Evolutionary conservation across 1,284 basidiomycete genomes (phyloP).

Genomic region (Anthracocystis walkeri): DNA sequence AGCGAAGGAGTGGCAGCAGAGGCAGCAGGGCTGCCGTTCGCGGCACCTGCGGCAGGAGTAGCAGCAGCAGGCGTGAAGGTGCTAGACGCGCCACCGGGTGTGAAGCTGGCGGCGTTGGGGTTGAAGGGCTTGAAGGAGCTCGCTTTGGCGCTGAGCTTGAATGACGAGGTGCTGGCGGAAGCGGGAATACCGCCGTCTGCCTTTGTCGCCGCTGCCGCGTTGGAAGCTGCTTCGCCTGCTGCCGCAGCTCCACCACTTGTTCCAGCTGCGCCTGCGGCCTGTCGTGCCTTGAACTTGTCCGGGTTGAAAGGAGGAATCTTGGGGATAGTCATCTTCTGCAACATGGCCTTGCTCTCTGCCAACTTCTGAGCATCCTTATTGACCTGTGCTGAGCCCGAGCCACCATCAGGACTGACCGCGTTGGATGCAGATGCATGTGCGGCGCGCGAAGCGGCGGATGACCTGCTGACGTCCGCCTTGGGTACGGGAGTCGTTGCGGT

Average conservation of each 20-base stretch:
- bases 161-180: constrained; percentile 72
- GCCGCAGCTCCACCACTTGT: constrained; percentile 18
- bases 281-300: constrained; percentile 62
- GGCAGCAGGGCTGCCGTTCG: constrained; percentile 25
- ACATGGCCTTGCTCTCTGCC: constrained; percentile 64
- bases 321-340: constrained; percentile 76
- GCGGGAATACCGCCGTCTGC: constrained; percentile 29
- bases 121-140: constrained; percentile 78
- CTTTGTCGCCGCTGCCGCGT: constrained; percentile 25
- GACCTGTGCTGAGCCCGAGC: constrained; percentile 28
- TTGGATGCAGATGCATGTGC: constrained; percentile 30
- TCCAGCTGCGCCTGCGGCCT: constrained; percentile 31
- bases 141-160: constrained; percentile 84
- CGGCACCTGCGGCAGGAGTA: constrained; percentile 47
- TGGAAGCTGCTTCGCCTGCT: constrained; percentile 15
- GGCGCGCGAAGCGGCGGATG: constrained; percentile 29
- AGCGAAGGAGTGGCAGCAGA: constrained; percentile 19
- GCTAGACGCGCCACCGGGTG: constrained; percentile 68
- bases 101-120: constrained; percentile 72
- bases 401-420: constrained; percentile 35
- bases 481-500: constrained; percentile 17
- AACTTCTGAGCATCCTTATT: constrained; percentile 37
- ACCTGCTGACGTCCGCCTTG: constrained; percentile 35
- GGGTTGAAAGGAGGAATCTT: constrained; percentile 92
- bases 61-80: constrained; percentile 19